Percentiles rank a stretch among this genome's conserved stretches.
These are phyloP conservation scores for Hypoxylon fuscum DNA, from an alignment of 495 filamentous ascomycete species.

Conservation along the genomic window DNA sequence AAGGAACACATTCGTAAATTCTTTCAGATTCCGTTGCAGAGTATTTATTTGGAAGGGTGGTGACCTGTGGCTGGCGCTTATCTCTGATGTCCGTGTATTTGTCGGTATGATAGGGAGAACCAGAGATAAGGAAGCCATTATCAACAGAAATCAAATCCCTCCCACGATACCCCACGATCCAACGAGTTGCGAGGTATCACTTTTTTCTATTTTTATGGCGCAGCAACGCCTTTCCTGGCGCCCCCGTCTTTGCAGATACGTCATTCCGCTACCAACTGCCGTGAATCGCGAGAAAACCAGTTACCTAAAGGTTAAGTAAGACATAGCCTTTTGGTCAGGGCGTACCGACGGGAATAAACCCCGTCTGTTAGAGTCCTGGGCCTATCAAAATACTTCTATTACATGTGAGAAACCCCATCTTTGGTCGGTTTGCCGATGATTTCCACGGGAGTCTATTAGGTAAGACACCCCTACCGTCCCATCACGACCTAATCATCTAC, in stretches of 20 bases:
- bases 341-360: too few species aligned
- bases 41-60: slow-evolving; percentile 37
- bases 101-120: slow-evolving; percentile 38
- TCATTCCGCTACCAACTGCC: slow-evolving; percentile 37
- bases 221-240: slow-evolving; percentile 26
- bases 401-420: too few species aligned
- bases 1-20: slow-evolving; percentile 17
- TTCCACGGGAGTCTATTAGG: slow-evolving; percentile 6
- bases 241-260: slow-evolving; percentile 28
- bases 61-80: slow-evolving; percentile 39
- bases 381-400: slow-evolving; percentile 23
- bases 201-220: slow-evolving; percentile 18
- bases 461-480: too few species aligned
- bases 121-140: slow-evolving; percentile 43
- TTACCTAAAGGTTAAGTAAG: slow-evolving; percentile 43
- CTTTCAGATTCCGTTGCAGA: slow-evolving; percentile 21
- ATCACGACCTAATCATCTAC: too few species aligned
- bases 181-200: slow-evolving; percentile 35
- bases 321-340: slow-evolving; percentile 29
- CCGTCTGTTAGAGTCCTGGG: background rate
- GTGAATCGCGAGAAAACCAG: slow-evolving; percentile 22
- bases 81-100: slow-evolving; percentile 38
- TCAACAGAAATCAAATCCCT: slow-evolving; percentile 40
- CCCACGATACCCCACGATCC: slow-evolving; percentile 42
- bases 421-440: slow-evolving; percentile 12